These are phyloP conservation scores for Malus sylvestris DNA, from an alignment of 306 rosid species.

Conservation along the genomic window DNA sequence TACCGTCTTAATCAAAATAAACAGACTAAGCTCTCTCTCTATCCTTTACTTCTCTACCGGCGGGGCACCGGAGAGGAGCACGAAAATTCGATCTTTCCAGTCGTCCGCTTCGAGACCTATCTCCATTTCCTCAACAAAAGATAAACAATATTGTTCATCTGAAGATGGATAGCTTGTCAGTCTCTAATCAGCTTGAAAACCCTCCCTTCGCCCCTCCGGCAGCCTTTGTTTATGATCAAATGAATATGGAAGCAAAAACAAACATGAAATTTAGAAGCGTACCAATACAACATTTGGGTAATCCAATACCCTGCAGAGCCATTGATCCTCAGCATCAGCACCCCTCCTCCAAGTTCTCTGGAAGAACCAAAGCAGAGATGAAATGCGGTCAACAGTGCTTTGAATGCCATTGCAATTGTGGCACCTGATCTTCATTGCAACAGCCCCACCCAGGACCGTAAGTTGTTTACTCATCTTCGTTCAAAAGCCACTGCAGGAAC, in stretches of 20 bases:
- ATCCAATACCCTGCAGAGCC: constrained; percentile 27
- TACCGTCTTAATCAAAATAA: constrained; percentile 52
- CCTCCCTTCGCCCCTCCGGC: constrained; percentile 23
- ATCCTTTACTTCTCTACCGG: constrained; percentile 34
- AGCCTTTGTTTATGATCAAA: constrained; percentile 42
- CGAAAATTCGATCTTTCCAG: constrained; percentile 31
- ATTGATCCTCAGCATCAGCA: constrained; percentile 27
- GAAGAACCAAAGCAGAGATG: constrained; percentile 19
- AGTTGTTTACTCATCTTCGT: constrained; percentile 23
- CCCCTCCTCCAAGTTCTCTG: constrained; percentile 12
- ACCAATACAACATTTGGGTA: constrained; percentile 38
- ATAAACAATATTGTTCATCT: constrained; percentile 15
- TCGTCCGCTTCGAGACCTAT: constrained; percentile 21
- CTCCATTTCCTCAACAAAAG: constrained; percentile 26
- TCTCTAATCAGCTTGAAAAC: constrained; percentile 29
- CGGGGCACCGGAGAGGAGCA: constrained; percentile 19
- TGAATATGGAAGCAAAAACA: constrained; percentile 51
- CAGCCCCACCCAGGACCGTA: constrained; percentile 22
- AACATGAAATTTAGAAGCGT: constrained; percentile 32
- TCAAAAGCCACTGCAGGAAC: constrained; percentile 25
- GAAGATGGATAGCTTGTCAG: constrained; percentile 9
- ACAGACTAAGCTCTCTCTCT: constrained; percentile 27
- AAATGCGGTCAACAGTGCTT: constrained; percentile 14
- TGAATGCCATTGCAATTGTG: constrained; percentile 6
- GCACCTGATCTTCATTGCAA: constrained; percentile 17